Conservation (phyloP, 345 rosid genomes). For the Eucalyptus erythrocorys region DNA sequence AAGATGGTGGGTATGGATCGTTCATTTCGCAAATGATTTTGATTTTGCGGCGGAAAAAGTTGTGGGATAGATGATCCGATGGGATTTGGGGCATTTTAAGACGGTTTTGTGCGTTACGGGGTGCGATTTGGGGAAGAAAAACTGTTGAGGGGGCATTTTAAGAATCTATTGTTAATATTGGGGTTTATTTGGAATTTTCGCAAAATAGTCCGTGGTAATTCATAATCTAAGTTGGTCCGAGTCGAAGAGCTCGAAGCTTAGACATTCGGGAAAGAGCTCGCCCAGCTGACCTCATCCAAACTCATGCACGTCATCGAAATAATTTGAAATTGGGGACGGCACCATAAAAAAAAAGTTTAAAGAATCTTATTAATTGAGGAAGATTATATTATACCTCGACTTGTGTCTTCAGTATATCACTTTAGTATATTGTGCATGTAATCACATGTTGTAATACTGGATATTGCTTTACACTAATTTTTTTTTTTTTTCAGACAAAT, state of each 20-base stretch:
- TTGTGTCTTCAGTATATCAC: too few relatives aligned
- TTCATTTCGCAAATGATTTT: not conserved
- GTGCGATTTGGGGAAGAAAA: not conserved
- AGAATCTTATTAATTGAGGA: not conserved
- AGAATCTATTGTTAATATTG: not conserved
- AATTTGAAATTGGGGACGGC: not conserved
- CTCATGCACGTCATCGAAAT: fast-evolving
- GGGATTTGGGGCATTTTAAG: not conserved
- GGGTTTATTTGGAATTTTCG: too few relatives aligned
- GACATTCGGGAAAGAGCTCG: not conserved
- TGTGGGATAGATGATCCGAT: not conserved
- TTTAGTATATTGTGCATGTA: too few relatives aligned
- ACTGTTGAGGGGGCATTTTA: not conserved
- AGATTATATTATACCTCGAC: not conserved
- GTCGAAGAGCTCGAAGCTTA: too few relatives aligned
- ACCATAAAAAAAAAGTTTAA: too few relatives aligned
- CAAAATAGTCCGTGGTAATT: not conserved
- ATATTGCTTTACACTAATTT: not conserved
- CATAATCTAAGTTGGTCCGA: too few relatives aligned
- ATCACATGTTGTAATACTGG: not conserved
- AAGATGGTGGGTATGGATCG: not conserved
- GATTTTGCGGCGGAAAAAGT: not conserved
- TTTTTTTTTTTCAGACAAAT: too few relatives aligned
- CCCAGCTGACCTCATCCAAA: not conserved
- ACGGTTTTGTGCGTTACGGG: not conserved